Evolutionary conservation across 768 basidiomycete species (phyloP).

Genomic region (Butyriboletus loyo): DNA sequence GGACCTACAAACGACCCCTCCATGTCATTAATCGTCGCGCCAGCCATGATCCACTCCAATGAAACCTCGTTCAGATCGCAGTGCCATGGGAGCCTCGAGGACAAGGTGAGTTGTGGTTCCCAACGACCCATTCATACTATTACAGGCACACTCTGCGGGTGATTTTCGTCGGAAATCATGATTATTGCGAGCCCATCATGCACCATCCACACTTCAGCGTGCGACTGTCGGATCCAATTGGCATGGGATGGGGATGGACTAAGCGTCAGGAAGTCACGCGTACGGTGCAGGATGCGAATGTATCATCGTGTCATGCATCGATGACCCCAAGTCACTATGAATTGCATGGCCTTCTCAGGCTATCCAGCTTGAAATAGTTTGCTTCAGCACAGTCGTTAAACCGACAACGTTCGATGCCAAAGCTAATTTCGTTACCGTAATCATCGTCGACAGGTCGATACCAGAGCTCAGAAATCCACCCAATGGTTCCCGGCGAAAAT

Average conservation of each 20-base stretch:
- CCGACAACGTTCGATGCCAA: not conserved
- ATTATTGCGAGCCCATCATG: not conserved
- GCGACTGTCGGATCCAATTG: not conserved
- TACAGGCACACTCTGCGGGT: not conserved
- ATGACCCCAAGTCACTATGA: not conserved
- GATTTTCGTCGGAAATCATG: not conserved
- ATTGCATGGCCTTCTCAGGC: not conserved
- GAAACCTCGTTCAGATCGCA: not conserved
- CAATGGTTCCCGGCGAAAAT: not conserved
- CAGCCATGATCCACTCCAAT: not conserved
- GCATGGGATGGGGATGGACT: not conserved
- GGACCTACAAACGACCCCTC: not conserved
- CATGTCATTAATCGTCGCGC: too few species aligned
- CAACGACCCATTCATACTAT: not conserved
- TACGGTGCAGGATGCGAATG: not conserved
- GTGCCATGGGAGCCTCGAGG: slow-evolving; percentile 12
- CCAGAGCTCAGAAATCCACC: not conserved
- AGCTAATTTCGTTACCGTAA: not conserved
- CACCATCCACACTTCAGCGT: not conserved
- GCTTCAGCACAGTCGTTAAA: not conserved
- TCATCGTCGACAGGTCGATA: not conserved
- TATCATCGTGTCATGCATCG: not conserved
- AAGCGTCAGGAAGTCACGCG: not conserved
- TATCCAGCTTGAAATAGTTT: not conserved
- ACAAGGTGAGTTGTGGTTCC: slow-evolving; percentile 11